A percentile compares a stretch with the other conserved stretches of the same genome.
These are phyloP conservation scores for Phytopythium ostracodes DNA, from an alignment of 352 stramenopile species.

Conservation along the genomic window DNA sequence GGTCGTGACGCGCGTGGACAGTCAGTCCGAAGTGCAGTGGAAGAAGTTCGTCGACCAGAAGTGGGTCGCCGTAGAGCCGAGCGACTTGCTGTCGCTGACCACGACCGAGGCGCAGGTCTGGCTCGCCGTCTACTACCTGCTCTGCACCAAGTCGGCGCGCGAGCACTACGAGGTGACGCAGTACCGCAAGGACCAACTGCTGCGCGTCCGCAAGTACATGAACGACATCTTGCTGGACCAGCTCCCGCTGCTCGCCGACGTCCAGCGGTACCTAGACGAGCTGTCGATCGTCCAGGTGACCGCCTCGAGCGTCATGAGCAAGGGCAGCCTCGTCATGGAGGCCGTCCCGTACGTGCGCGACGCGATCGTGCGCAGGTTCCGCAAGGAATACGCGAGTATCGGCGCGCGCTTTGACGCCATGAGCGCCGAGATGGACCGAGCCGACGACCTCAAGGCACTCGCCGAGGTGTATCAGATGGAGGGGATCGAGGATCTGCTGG, in stretches of 20 bases:
- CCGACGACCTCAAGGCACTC: slow-evolving; percentile 59
- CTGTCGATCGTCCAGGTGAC: slow-evolving; percentile 88
- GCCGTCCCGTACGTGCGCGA: slow-evolving; percentile 67
- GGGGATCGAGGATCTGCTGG: slow-evolving; percentile 68
- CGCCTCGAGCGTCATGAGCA: slow-evolving; percentile 19
- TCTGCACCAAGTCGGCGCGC: slow-evolving; percentile 89
- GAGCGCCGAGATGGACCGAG: slow-evolving; percentile 38
- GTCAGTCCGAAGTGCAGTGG: slow-evolving; percentile 50
- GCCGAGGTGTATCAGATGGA: slow-evolving; percentile 80
- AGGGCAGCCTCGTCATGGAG: slow-evolving; percentile 74
- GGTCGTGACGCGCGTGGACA: slow-evolving; percentile 12
- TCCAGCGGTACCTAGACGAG: slow-evolving; percentile 95
- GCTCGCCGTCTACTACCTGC: slow-evolving; percentile 93
- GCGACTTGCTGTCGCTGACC: slow-evolving; percentile 91
- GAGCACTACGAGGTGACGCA: slow-evolving; percentile 94
- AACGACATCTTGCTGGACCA: slow-evolving; percentile 95
- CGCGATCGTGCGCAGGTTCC: slow-evolving; percentile 42
- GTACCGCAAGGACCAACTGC: slow-evolving; percentile 91
- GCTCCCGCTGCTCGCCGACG: slow-evolving; percentile 90
- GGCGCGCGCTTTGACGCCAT: slow-evolving; percentile 41
- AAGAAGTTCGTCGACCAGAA: slow-evolving; percentile 93
- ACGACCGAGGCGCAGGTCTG: slow-evolving; percentile 93
- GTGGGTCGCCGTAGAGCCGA: slow-evolving; percentile 82
- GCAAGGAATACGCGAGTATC: slow-evolving; percentile 29
- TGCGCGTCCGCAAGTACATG: slow-evolving; percentile 94